Base-by-base conservation (phyloP, 306 rosid species). In the Erythrophleum fordii region DNA sequence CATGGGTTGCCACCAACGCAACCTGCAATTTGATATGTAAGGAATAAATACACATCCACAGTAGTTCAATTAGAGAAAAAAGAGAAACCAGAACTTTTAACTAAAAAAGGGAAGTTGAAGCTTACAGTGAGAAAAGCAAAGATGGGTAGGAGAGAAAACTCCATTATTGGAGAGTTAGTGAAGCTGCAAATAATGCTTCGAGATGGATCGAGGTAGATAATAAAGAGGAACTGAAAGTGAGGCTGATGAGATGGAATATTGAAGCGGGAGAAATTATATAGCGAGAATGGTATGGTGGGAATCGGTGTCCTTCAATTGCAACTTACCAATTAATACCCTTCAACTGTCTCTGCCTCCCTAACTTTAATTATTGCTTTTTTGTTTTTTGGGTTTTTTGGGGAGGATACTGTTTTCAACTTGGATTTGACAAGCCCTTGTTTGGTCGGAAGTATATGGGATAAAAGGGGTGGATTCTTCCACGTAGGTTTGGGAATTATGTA, bases 121-220 rank as follows among this genome's bases (percentile, higher is more conserved):
- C 97, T 86, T 62, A 92, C 97, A 11, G 78, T 55, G 82, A 94
- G 84, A 46, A 94, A 51, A 51, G 71, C 39, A 20, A 91, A 64
- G 56, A 87, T 6, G 58, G 53, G 68, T 1, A 81, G 79, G 58
- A 88, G 83, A 64, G 23, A 75, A 45, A 75, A 78, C 84, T 77
- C 85, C 93, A 91, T 92, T 26, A 3, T 17, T 65, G 0, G 52
- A 45, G 29, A 46, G 0, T 0, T 1, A 68, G 79, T 64, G 26
- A 41, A 48, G 69, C 78, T 25, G 77, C 45, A 34, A 74, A 29
- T 42, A 53, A 51, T 44, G 35, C 10, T 68, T 48, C 18, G 59
- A 41, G 37, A 29, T 3, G 6, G 4, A 31, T 1, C 2, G 34
- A 4, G 34, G 34, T 1, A 1, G 4, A 31, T 31, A 31, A 31